Percentiles rank a stretch among this genome's conserved stretches.
phyloP scores from a whole-genome alignment of 106 monocot genomes.

The Dendrobium catenatum region DNA sequence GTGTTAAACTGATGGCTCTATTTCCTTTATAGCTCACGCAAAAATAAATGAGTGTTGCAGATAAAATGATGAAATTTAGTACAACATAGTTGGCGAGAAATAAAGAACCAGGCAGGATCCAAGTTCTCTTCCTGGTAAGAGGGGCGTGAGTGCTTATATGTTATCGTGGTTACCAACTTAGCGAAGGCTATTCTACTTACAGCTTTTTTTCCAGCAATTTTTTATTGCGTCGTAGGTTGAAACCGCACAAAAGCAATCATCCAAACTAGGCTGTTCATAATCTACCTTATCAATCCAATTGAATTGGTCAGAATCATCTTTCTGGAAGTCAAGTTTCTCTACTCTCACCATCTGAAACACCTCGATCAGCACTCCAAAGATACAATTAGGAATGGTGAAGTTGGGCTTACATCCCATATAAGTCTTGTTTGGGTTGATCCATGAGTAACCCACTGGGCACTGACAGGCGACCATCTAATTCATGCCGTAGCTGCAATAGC shows the following conservation, averaged over 20 bases:
- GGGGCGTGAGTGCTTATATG: neutral
- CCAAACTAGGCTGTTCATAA: neutral
- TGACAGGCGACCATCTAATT: neutral
- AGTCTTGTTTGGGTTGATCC: neutral
- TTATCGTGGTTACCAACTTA: neutral
- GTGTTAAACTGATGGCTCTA: neutral
- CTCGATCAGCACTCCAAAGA: neutral
- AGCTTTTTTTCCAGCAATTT: neutral
- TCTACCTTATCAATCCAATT: neutral
- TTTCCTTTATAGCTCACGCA: neutral
- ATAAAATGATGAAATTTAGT: neutral
- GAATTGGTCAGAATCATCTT: slow-evolving; percentile 1
- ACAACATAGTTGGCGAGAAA: neutral
- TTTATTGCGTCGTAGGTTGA: neutral
- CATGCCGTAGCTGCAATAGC: neutral
- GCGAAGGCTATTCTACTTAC: neutral
- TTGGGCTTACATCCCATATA: slow-evolving; percentile 14
- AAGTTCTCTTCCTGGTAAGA: neutral
- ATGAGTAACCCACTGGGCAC: slow-evolving; percentile 12
- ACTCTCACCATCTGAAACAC: neutral
- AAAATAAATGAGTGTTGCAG: neutral
- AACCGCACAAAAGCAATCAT: neutral
- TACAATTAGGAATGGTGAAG: neutral
- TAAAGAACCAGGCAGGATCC: neutral
- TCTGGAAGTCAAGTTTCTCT: neutral